Conservation (phyloP, 441 rosid species). For the Adansonia grandidieri region DNA sequence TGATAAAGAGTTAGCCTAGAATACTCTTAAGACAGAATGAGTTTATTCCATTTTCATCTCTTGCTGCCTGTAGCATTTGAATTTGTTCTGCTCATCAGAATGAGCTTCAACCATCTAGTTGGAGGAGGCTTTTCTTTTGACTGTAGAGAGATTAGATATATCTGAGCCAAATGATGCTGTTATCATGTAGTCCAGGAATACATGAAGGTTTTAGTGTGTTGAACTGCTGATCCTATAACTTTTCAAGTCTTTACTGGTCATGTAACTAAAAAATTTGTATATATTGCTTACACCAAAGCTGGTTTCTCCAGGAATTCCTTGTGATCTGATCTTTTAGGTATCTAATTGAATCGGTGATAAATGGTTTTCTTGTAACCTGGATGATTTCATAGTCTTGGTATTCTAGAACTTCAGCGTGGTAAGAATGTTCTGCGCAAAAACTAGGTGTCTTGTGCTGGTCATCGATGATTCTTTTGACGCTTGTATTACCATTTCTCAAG, state of each 20-base stretch:
- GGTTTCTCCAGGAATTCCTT: neutral
- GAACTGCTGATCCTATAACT: neutral
- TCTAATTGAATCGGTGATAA: neutral
- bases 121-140: conserved; percentile 6
- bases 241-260: neutral
- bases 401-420: neutral
- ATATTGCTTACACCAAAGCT: conserved; percentile 8
- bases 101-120: neutral
- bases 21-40: conserved; percentile 15
- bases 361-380: conserved; percentile 7
- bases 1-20: neutral
- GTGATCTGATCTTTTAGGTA: neutral
- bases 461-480: neutral
- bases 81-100: conserved; percentile 11
- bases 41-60: conserved; percentile 17
- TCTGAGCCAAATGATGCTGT: neutral
- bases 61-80: conserved; percentile 8
- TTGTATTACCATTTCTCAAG: neutral
- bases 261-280: neutral
- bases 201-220: neutral
- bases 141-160: conserved; percentile 8
- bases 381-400: neutral
- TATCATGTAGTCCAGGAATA: conserved; percentile 5
- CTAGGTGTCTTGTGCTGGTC: neutral
- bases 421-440: neutral